Evolutionary conservation across 768 basidiomycete genomes (phyloP).

Genomic region (Roridomyces roridus): DNA sequence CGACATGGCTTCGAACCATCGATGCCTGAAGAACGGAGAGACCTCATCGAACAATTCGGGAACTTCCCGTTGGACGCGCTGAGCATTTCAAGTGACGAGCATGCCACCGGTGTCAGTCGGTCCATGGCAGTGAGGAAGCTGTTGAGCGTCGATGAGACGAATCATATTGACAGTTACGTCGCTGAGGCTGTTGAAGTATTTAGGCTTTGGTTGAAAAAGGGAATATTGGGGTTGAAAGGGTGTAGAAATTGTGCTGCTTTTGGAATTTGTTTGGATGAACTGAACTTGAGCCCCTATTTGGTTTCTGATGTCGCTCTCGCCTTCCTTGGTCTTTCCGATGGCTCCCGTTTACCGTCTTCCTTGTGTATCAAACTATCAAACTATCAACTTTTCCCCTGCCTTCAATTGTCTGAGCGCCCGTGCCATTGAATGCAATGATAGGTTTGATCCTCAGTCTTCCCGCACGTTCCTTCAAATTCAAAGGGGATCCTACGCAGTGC

Average conservation of each 20-base stretch:
- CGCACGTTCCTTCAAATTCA: too few species aligned
- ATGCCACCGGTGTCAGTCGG: neutral
- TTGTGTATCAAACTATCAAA: too few species aligned
- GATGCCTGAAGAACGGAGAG: neutral
- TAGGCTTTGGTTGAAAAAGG: neutral
- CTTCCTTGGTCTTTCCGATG: too few species aligned
- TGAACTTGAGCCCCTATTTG: too few species aligned
- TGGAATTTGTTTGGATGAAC: too few species aligned
- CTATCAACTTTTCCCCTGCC: too few species aligned
- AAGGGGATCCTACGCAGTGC: too few species aligned
- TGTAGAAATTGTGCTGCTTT: neutral
- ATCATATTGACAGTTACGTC: constrained; percentile 7
- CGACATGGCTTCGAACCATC: constrained; percentile 4
- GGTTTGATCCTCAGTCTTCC: too few species aligned
- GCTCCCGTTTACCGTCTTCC: too few species aligned
- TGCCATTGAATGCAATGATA: too few species aligned
- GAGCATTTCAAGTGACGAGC: neutral
- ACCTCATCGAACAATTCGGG: neutral
- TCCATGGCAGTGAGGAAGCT: constrained; percentile 8
- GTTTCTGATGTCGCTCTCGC: too few species aligned
- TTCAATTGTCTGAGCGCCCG: too few species aligned
- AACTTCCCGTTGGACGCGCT: neutral
- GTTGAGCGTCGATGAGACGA: constrained; percentile 8
- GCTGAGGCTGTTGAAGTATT: neutral
- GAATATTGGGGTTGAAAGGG: neutral